phyloP scores from a whole-genome alignment of 257 asterid species.

The Gentiana dahurica region DNA sequence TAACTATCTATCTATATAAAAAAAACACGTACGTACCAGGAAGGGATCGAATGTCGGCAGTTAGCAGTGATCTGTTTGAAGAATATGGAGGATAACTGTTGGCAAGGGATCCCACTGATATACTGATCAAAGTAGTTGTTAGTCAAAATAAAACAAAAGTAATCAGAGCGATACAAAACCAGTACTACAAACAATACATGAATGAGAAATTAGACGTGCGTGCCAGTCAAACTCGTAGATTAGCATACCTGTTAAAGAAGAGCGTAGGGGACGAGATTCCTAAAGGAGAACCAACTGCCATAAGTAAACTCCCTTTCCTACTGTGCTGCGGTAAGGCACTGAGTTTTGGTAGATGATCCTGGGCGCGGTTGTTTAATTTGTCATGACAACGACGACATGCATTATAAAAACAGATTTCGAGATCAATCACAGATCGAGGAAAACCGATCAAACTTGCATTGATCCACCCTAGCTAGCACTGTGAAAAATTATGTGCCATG shows the following conservation, averaged over 20 bases:
- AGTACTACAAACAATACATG: too few relatives aligned
- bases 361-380: constrained; percentile 9
- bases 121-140: constrained; percentile 33
- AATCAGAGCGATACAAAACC: not conserved
- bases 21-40: constrained; percentile 54
- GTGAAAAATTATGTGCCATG: too few relatives aligned
- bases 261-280: constrained; percentile 95
- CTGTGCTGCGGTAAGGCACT: constrained; percentile 32
- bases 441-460: too few relatives aligned
- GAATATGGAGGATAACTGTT: constrained; percentile 74
- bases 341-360: constrained; percentile 43
- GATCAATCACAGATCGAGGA: not conserved
- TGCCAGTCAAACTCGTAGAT: constrained; percentile 2
- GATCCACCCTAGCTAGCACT: too few relatives aligned
- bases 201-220: too few relatives aligned
- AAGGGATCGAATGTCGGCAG: constrained; percentile 96
- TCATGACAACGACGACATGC: not conserved
- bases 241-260: constrained; percentile 74
- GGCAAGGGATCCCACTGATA: constrained; percentile 85
- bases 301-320: constrained; percentile 72
- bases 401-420: not conserved
- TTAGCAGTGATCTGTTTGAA: constrained; percentile 46
- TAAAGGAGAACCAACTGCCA: constrained; percentile 98
- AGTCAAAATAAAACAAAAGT: constrained; percentile 4
- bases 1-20: not conserved